These are phyloP conservation scores for Paraleonurus japonicus DNA, from an alignment of 257 asterid species.

Conservation along the genomic window DNA sequence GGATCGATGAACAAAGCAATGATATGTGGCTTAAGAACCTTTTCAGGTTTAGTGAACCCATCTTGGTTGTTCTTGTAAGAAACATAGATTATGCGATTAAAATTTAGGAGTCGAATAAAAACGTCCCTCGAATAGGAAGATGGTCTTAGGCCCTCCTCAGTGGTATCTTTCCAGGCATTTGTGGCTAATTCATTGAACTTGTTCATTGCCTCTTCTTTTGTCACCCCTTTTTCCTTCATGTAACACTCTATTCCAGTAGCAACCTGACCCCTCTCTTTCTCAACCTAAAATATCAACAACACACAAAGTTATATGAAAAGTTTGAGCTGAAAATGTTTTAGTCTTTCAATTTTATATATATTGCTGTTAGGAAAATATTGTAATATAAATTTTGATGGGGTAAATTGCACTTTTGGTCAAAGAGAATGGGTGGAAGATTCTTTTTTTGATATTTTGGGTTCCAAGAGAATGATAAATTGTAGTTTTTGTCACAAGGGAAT, in stretches of 20 bases:
- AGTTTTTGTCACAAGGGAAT: no score
- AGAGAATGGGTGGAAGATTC: no score
- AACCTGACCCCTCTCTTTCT: conserved; percentile 31
- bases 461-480: no score
- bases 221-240: conserved; percentile 23
- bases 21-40: conserved; percentile 21
- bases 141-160: conserved; percentile 22
- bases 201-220: conserved; percentile 19
- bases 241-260: conserved; percentile 28
- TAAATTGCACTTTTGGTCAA: no score
- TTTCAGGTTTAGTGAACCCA: conserved; percentile 26
- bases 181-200: conserved; percentile 3
- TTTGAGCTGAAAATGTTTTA: no score
- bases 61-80: conserved; percentile 22
- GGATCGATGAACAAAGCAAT: background rate
- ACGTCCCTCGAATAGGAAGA: conserved; percentile 13
- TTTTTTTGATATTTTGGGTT: no score
- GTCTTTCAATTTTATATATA: no score
- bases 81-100: conserved; percentile 13
- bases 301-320: background rate
- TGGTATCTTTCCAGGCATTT: conserved; percentile 30
- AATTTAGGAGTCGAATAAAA: conserved; percentile 13
- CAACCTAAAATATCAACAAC: conserved; percentile 13
- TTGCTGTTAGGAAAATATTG: no score
- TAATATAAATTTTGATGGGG: no score